These are phyloP conservation scores for Fraxinus pennsylvanica DNA, from an alignment of 257 asterid genomes.

Conservation along the genomic window DNA sequence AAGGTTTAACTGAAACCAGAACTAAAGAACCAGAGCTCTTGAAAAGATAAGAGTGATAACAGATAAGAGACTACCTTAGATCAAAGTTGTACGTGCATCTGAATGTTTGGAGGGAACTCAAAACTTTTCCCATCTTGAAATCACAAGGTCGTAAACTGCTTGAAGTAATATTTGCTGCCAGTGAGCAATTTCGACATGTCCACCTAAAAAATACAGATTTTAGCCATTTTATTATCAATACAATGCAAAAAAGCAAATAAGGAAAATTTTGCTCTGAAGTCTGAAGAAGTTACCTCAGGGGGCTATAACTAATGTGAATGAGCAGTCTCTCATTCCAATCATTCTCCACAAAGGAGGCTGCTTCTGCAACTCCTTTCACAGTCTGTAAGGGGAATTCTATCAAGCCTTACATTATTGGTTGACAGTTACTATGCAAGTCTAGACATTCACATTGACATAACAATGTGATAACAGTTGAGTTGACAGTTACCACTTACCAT, in stretches of 20 bases:
- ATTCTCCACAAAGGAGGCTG: constrained; percentile 51
- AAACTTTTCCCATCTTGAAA: constrained; percentile 84
- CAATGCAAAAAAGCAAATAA: constrained; percentile 12
- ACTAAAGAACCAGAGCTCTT: constrained; percentile 15
- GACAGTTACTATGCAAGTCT: not conserved
- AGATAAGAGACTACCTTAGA: constrained; percentile 54
- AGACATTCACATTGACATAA: not conserved
- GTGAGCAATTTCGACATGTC: constrained; percentile 84
- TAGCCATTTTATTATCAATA: constrained; percentile 17
- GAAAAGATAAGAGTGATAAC: constrained; percentile 21
- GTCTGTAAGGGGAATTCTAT: constrained; percentile 50
- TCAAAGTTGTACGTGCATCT: constrained; percentile 79
- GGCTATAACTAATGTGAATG: constrained; percentile 82
- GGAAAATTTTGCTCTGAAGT: constrained; percentile 6
- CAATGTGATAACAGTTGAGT: constrained; percentile 9
- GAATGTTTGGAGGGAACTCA: constrained; percentile 76
- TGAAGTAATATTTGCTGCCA: constrained; percentile 68
- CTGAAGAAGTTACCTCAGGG: constrained; percentile 65
- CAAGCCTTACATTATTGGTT: not conserved
- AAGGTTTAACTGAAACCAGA: constrained; percentile 19
- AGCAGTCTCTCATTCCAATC: constrained; percentile 71
- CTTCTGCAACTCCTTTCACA: constrained; percentile 80
- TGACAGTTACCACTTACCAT: constrained; percentile 4
- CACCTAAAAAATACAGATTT: constrained; percentile 55
- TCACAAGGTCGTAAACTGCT: constrained; percentile 85